These are phyloP conservation scores for Lichenothelia convexa DNA, from an alignment of 495 filamentous ascomycete genomes.

Conservation along the genomic window DNA sequence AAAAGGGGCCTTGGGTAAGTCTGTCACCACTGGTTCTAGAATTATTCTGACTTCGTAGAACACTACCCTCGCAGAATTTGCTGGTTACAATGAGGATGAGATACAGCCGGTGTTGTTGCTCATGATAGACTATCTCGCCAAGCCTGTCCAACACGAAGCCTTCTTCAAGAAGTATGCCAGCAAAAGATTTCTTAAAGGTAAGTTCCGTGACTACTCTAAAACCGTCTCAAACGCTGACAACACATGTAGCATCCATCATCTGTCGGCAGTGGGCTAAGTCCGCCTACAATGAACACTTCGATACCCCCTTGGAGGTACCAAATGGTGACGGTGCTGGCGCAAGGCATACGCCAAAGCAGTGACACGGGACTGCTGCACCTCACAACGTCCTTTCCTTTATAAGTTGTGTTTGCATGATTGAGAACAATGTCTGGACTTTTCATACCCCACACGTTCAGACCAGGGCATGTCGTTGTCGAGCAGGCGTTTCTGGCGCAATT, in stretches of 20 bases:
- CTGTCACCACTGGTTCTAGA: not conserved
- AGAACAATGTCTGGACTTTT: no score
- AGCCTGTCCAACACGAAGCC: conserved; percentile 78
- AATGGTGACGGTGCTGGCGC: no score
- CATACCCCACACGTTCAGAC: no score
- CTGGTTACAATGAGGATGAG: conserved; percentile 82
- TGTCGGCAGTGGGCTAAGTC: conserved; percentile 88
- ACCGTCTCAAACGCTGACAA: not conserved
- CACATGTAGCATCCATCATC: conserved; percentile 59
- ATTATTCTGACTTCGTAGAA: conserved; percentile 31
- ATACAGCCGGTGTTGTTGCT: conserved; percentile 80
- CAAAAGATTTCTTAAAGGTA: conserved; percentile 93
- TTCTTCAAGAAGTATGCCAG: conserved; percentile 99
- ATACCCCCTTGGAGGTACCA: conserved; percentile 1
- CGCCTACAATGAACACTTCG: conserved; percentile 5
- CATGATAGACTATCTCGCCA: conserved; percentile 87
- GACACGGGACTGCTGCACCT: no score
- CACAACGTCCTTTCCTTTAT: no score
- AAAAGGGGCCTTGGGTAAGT: conserved; percentile 77
- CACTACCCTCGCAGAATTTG: conserved; percentile 74
- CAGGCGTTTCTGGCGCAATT: no score
- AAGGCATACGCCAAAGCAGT: no score
- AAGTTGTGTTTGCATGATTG: no score
- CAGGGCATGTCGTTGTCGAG: no score
- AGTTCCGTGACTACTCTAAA: conserved; percentile 22